These are phyloP conservation scores for Hortaea sp. DNA, from an alignment of 2,329 filamentous ascomycete genomes.

Conservation along the genomic window DNA sequence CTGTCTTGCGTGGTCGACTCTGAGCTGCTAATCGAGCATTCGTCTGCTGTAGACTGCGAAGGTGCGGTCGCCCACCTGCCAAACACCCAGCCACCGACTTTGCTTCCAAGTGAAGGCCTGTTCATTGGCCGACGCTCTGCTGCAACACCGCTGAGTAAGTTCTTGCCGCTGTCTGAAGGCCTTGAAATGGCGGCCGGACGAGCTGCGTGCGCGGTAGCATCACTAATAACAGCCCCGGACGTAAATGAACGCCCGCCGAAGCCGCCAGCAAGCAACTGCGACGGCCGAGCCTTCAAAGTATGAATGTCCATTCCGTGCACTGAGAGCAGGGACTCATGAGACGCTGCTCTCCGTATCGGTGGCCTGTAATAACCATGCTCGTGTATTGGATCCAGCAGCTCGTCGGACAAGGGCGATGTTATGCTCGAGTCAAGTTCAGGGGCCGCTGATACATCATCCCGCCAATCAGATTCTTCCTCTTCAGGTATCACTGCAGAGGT, in stretches of 20 bases:
- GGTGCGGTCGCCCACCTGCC: slow-evolving; percentile 53
- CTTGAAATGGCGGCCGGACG: slow-evolving; percentile 27
- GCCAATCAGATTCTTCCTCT: slow-evolving; percentile 20
- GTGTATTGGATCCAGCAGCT: slow-evolving; percentile 15
- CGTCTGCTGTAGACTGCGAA: slow-evolving; percentile 19
- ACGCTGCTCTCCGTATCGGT: slow-evolving; percentile 54
- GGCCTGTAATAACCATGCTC: slow-evolving; percentile 29
- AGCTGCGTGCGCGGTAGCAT: slow-evolving; percentile 24
- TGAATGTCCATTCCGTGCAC: slow-evolving; percentile 84
- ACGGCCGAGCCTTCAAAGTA: slow-evolving; percentile 58
- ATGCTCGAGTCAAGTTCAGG: slow-evolving; percentile 7
- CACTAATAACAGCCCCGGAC: slow-evolving; percentile 35
- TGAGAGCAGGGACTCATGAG: slow-evolving; percentile 84
- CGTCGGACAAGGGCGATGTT: slow-evolving; percentile 16
- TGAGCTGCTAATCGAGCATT: not conserved
- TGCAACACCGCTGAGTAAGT: slow-evolving; percentile 24
- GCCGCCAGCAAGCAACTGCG: slow-evolving; percentile 57
- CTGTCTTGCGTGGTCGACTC: not conserved
- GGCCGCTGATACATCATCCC: slow-evolving; percentile 10
- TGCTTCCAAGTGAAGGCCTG: slow-evolving; percentile 34
- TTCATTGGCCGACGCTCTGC: slow-evolving; percentile 13
- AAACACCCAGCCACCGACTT: slow-evolving; percentile 56
- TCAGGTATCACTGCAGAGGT: slow-evolving; percentile 18
- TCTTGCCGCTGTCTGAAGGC: slow-evolving; percentile 16
- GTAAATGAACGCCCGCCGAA: slow-evolving; percentile 34